phyloP scores from a whole-genome alignment of 371 early-diverging fungal genomes.

The Mortierella sp. region DNA sequence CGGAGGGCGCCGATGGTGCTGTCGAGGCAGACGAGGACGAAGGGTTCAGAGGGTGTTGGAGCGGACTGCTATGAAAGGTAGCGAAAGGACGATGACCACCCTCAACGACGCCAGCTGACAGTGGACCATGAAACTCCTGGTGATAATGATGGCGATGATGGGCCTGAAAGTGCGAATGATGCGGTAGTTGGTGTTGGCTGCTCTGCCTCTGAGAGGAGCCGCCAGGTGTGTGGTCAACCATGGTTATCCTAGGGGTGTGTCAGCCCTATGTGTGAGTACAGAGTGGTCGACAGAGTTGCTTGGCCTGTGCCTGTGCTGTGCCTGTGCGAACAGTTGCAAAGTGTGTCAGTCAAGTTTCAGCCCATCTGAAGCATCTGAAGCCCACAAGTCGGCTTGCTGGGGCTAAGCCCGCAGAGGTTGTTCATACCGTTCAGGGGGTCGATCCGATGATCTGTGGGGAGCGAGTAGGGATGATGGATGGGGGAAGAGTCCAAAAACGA shows the following conservation, averaged over 20 bases:
- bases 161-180: constrained; percentile 31
- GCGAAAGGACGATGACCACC: constrained; percentile 41
- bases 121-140: constrained; percentile 45
- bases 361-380: no score
- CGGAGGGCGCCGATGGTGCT: background rate
- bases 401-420: no score
- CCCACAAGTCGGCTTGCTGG: no score
- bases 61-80: constrained; percentile 23
- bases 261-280: background rate
- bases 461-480: no score
- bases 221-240: constrained; percentile 39
- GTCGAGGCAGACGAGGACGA: constrained; percentile 17
- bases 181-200: constrained; percentile 18
- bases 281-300: no score
- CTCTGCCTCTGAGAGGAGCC: constrained; percentile 13
- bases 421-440: no score
- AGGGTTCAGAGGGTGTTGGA: constrained; percentile 27
- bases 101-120: constrained; percentile 46
- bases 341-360: no score
- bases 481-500: no score
- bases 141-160: constrained; percentile 28
- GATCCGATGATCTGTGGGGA: no score
- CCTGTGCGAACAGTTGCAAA: no score
- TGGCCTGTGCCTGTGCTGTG: no score
- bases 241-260: constrained; percentile 3